These are phyloP conservation scores for Pyricularia grisea DNA, from an alignment of 2,329 filamentous ascomycete species.

Conservation along the genomic window DNA sequence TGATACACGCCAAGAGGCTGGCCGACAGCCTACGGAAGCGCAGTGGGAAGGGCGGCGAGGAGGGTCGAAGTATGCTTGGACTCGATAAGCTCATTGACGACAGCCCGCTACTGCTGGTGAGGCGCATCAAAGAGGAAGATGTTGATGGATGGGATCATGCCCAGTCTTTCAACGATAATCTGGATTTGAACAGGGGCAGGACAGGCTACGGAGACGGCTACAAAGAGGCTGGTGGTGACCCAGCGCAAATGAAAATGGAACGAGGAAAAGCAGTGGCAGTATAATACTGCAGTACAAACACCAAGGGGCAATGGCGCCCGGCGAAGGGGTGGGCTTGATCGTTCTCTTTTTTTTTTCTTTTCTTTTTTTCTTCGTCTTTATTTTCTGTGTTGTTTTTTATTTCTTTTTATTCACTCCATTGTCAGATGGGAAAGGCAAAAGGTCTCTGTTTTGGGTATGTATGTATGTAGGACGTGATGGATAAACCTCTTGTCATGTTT, in stretches of 20 bases:
- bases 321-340: not conserved
- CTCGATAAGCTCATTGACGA: not conserved
- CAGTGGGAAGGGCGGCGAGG: not conserved
- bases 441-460: not conserved
- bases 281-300: not conserved
- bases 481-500: not conserved
- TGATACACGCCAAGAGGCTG: slow-evolving; percentile 36
- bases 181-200: not conserved
- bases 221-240: not conserved
- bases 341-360: not conserved
- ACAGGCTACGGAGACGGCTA: not conserved
- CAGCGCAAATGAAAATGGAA: not conserved
- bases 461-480: not conserved
- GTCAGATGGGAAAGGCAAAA: not conserved
- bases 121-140: not conserved
- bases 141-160: not conserved
- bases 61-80: not conserved
- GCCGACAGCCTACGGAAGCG: slow-evolving; percentile 22
- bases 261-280: not conserved
- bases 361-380: not conserved
- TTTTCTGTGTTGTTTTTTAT: not conserved
- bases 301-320: not conserved
- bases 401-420: not conserved
- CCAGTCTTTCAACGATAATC: not conserved
- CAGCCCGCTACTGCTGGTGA: not conserved